Conservation (phyloP, 2,329 filamentous ascomycete species). For the Thyridium curvatum region DNA sequence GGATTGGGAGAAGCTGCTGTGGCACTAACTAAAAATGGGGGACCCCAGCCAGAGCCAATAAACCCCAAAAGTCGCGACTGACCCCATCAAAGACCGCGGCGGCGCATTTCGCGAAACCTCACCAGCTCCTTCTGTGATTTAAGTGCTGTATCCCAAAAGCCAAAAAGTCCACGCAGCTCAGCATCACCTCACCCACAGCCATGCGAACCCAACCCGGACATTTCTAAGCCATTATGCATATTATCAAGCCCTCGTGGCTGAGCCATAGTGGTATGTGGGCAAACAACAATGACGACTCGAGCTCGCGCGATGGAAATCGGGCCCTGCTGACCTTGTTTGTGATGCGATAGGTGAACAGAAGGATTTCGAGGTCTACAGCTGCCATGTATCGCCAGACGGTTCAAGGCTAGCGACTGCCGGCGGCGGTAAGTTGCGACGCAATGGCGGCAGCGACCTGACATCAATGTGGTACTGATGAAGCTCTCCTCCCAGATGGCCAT, state of each 20-base stretch:
- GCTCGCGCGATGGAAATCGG: conserved; percentile 12
- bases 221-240: conserved; percentile 53
- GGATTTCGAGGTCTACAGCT: conserved; percentile 97
- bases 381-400: conserved; percentile 93
- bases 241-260: conserved; percentile 94
- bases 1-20: too few relatives aligned
- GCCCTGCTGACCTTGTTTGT: conserved; percentile 14
- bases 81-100: background rate
- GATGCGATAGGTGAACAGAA: conserved; percentile 76
- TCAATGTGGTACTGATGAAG: background rate
- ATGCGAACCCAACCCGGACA: conserved; percentile 6
- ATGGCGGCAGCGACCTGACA: background rate
- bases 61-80: too few relatives aligned
- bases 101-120: background rate
- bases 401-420: conserved; percentile 87
- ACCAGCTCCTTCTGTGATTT: too few relatives aligned
- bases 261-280: conserved; percentile 90
- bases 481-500: conserved; percentile 65
- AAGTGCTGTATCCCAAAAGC: too few relatives aligned
- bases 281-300: too few relatives aligned
- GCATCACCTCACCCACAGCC: conserved; percentile 9
- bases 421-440: conserved; percentile 56
- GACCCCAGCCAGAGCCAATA: too few relatives aligned
- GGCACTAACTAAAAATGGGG: too few relatives aligned
- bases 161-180: too few relatives aligned